phyloP scores from a whole-genome alignment of 129 eudicot genomes.

The Ambrosia trifida region DNA sequence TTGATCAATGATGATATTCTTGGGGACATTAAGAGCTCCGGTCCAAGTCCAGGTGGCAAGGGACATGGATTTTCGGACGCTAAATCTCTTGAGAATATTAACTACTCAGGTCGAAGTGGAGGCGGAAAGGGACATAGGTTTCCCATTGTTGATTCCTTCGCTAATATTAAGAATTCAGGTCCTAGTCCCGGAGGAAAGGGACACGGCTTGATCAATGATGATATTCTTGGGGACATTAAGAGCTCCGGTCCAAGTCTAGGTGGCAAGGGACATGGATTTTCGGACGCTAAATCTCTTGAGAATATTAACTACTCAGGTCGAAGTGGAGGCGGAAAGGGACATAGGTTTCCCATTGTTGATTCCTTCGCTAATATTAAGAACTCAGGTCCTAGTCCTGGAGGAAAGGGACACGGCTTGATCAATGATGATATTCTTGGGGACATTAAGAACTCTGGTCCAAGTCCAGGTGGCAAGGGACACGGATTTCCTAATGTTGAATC shows the following conservation, averaged over 20 bases:
- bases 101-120: slow-evolving; percentile 1
- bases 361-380: slow-evolving; percentile 21
- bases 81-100: neutral
- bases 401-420: slow-evolving; percentile 14
- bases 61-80: slow-evolving; percentile 6
- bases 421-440: neutral
- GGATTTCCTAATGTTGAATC: neutral
- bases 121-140: slow-evolving; percentile 26
- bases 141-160: neutral
- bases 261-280: slow-evolving; percentile 28
- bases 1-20: neutral
- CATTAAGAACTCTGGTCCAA: slow-evolving; percentile 11
- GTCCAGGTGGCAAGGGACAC: slow-evolving; percentile 14
- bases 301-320: slow-evolving; percentile 24
- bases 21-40: slow-evolving; percentile 37
- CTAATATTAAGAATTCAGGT: slow-evolving; percentile 11
- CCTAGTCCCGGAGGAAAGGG: slow-evolving; percentile 12
- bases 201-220: neutral
- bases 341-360: neutral
- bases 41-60: slow-evolving; percentile 25
- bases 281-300: neutral
- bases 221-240: neutral
- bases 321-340: slow-evolving; percentile 17
- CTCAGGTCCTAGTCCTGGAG: slow-evolving; percentile 33
- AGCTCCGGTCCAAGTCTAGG: slow-evolving; percentile 34